Conservation (phyloP, 139 green algal species). For the Zygnema circumcarinatum region DNA sequence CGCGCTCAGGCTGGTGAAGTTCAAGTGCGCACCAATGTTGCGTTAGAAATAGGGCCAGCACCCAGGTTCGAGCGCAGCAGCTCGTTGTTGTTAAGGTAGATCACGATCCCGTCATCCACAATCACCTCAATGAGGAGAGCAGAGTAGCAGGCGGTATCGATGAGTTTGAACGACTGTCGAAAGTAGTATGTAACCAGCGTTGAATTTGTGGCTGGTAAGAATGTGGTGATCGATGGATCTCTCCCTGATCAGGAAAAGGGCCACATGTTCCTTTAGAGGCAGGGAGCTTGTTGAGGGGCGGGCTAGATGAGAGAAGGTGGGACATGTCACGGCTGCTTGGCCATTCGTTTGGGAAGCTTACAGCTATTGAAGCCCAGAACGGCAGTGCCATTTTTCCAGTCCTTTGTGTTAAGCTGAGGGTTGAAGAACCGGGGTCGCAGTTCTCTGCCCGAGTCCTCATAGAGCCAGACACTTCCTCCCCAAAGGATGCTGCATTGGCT, state of each 20-base stretch:
- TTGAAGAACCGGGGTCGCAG: conserved; percentile 8
- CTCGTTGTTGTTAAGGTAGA: too few relatives aligned
- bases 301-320: too few relatives aligned
- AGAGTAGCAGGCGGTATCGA: not conserved
- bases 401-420: not conserved
- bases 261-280: too few relatives aligned
- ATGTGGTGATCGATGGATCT: too few relatives aligned
- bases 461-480: not conserved
- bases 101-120: too few relatives aligned
- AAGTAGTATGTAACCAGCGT: conserved; percentile 15
- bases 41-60: not conserved
- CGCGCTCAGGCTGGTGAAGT: conserved; percentile 2
- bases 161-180: not conserved
- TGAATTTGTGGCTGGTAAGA: not conserved
- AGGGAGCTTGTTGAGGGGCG: too few relatives aligned
- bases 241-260: too few relatives aligned
- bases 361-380: too few relatives aligned
- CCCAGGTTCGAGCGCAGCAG: too few relatives aligned
- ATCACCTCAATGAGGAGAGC: not conserved
- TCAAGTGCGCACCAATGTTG: not conserved
- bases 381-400: not conserved
- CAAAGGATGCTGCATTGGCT: not conserved
- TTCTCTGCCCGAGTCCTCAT: not conserved
- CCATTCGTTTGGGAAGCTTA: too few relatives aligned
- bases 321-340: too few relatives aligned